Percentiles rank a stretch among this genome's conserved stretches.
phyloP scores from a whole-genome alignment of 805 yeast species.

The Starmerella roubikii region DNA sequence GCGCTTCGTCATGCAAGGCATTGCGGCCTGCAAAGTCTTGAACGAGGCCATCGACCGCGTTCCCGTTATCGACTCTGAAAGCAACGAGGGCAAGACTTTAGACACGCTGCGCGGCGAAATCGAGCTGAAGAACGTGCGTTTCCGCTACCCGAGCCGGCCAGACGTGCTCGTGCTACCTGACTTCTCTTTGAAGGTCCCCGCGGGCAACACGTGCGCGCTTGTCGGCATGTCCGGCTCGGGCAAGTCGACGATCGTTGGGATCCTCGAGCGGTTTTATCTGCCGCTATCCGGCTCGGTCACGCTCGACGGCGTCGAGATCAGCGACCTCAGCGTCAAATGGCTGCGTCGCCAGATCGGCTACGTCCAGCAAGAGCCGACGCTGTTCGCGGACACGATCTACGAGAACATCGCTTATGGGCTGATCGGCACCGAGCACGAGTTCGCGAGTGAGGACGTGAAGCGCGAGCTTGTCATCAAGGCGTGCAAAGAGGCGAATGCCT shows the following conservation, averaged over 20 bases:
- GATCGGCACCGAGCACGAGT: conserved; percentile 54
- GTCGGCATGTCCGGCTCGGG: conserved; percentile 97
- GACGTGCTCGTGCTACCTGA: conserved; percentile 71
- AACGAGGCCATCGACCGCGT: conserved; percentile 33
- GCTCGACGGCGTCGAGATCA: conserved; percentile 74
- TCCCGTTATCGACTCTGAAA: conserved; percentile 29
- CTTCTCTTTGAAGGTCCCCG: conserved; percentile 65
- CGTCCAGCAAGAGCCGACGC: conserved; percentile 92
- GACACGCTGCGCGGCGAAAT: conserved; percentile 45
- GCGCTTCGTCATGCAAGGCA: conserved; percentile 27
- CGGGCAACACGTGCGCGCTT: conserved; percentile 83
- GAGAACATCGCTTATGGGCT: conserved; percentile 84
- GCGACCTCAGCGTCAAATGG: conserved; percentile 57
- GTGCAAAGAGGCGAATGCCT: conserved; percentile 29
- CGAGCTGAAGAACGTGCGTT: conserved; percentile 66
- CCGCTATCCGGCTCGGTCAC: conserved; percentile 57
- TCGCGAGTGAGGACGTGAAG: conserved; percentile 29
- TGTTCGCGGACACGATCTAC: conserved; percentile 74
- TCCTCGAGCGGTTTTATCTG: conserved; percentile 81
- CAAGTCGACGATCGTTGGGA: conserved; percentile 74
- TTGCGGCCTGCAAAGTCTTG: conserved; percentile 31
- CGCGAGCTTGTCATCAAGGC: conserved; percentile 28
- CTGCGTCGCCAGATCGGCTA: conserved; percentile 68
- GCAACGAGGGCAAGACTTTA: conserved; percentile 21
- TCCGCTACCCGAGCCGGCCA: conserved; percentile 69